Evolutionary conservation across 1,284 basidiomycete species (phyloP), one percentile per base, ranked within the genome.

Genomic region (Malassezia sp.): DNA sequence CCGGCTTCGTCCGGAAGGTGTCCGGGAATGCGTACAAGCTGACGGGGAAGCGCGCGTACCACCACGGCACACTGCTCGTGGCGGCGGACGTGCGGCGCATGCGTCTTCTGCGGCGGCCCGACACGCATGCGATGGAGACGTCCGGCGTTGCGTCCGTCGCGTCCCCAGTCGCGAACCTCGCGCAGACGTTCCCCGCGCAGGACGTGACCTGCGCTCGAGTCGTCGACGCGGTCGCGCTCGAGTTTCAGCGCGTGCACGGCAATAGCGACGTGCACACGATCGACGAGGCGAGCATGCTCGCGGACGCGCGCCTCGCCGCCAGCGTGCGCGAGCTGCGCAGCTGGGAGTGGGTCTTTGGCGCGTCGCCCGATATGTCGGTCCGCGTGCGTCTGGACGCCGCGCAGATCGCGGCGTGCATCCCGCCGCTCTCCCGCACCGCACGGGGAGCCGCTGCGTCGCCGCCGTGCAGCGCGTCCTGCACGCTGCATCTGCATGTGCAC

Each of bases 61-160:
- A 97, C 64, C 93, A 99, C 66, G 93, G 93, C 0, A 97, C 91
- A n/a, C 95, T 99, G 91, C 78, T 99, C 22, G 84, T 97, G 5
- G 48, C 53, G 6, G 55, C 63, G 1, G 48, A 61, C 18, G 41
- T 69, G 3, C 45, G 42, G 8, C 50, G 49, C 26, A 45, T 69
- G 17, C 61, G 59, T 5, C 53, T 57, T 15, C 52, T 58, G n/a
- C 45, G 61, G 27, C 43, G 49, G 23, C 82, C 84, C 11, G 84
- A 86, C 4, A 91, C 50, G 1, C 83, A 84, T 0, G 78, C 82
- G 42, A 73, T 96, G 35, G 77, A 79, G 0, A 76, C 79, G 45
- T 84, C 85, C 71, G 88, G 87, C 1, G 84, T 96, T 24, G 80
- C 81, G 2, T 95, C 89, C 21, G 85, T 95, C 11, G 82, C 85